A percentile compares a stretch with the other conserved stretches of the same genome.
Conservation (phyloP, 306 rosid species). For the Citrullus amarus region DNA sequence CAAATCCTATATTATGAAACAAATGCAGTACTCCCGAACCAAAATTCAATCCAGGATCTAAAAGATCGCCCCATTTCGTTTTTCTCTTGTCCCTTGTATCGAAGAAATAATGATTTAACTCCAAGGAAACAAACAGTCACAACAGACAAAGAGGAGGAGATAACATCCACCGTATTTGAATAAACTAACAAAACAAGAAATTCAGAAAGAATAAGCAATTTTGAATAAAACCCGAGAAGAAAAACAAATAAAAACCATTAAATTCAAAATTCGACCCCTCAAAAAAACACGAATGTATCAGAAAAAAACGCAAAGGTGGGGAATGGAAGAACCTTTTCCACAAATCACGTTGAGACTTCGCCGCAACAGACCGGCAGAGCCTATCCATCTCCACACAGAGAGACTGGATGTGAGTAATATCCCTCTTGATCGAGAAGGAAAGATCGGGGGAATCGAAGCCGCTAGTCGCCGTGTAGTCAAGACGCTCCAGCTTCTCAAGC, state of each 20-base stretch:
- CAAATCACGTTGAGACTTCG: constrained; percentile 77
- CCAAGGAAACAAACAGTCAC: too few relatives aligned
- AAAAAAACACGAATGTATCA: background rate
- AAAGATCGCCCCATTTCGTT: background rate
- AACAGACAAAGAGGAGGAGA: background rate
- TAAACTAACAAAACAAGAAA: background rate
- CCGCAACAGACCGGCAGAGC: constrained; percentile 55
- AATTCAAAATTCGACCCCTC: background rate
- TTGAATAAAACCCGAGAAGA: background rate
- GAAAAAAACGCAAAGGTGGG: background rate
- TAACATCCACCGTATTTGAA: background rate
- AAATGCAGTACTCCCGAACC: too few relatives aligned
- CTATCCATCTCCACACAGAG: constrained; percentile 76
- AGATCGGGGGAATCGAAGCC: constrained; percentile 49
- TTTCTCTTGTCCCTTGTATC: background rate
- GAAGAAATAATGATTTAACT: background rate
- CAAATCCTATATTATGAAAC: background rate
- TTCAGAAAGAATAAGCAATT: background rate
- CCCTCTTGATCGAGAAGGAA: constrained; percentile 37
- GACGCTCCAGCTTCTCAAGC: constrained; percentile 63
- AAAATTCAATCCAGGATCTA: background rate
- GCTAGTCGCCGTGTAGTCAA: constrained; percentile 33
- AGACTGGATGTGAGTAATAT: constrained; percentile 63
- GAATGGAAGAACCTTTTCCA: constrained; percentile 51
- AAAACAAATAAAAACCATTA: background rate